phyloP scores from a whole-genome alignment of 352 stramenopile species.

The Pythium phragmitis region DNA sequence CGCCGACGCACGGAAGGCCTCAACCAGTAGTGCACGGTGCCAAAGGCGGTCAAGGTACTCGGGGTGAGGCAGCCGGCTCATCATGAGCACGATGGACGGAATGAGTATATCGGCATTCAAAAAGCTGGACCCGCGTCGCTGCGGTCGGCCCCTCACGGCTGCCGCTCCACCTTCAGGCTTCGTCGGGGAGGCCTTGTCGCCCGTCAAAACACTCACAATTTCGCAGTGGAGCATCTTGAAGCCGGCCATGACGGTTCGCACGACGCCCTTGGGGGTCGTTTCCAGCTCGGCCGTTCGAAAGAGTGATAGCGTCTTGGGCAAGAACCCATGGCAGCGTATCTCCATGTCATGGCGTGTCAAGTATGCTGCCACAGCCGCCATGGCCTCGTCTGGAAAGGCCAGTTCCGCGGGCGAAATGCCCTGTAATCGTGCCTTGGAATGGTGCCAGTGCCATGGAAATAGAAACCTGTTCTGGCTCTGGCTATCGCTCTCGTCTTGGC shows the following conservation, averaged over 20 bases:
- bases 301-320: constrained; percentile 24
- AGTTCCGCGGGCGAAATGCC: constrained; percentile 17
- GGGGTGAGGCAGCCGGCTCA: constrained; percentile 20
- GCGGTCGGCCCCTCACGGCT: neutral
- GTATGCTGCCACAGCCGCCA: constrained; percentile 6
- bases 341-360: neutral
- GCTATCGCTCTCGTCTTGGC: constrained; percentile 7
- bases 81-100: constrained; percentile 34
- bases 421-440: constrained; percentile 29
- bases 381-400: constrained; percentile 25
- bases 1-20: constrained; percentile 23
- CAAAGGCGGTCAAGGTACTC: constrained; percentile 28
- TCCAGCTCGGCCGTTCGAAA: constrained; percentile 28
- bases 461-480: neutral
- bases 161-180: neutral
- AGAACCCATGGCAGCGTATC: constrained; percentile 14
- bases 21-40: constrained; percentile 25
- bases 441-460: constrained; percentile 32
- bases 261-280: constrained; percentile 27
- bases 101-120: constrained; percentile 37
- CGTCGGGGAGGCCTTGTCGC: neutral
- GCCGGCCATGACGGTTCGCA: constrained; percentile 28
- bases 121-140: constrained; percentile 19
- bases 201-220: constrained; percentile 18
- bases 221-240: constrained; percentile 30